These are phyloP conservation scores for Boletus rubroflammeus DNA, from an alignment of 768 basidiomycete species.

Conservation along the genomic window DNA sequence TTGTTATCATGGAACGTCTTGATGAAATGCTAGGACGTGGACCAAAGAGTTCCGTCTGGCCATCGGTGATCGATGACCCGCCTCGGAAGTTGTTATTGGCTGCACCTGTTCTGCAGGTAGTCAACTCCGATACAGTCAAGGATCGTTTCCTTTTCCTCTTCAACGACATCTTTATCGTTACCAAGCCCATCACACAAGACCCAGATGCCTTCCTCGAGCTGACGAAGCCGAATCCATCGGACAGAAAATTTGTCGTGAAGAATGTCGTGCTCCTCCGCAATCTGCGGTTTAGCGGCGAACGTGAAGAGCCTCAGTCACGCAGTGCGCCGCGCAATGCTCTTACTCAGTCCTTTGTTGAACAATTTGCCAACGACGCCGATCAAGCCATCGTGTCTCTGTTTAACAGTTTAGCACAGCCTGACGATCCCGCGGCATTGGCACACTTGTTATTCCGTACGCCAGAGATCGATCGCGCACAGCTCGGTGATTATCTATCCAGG, in stretches of 20 bases:
- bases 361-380: constrained; percentile 79
- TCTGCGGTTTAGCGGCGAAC: constrained; percentile 65
- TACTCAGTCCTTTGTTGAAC: constrained; percentile 69
- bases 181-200: constrained; percentile 80
- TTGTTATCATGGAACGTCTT: constrained; percentile 60
- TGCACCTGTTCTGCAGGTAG: constrained; percentile 88
- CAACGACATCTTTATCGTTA: constrained; percentile 88
- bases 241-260: constrained; percentile 85
- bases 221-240: constrained; percentile 52
- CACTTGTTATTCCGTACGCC: constrained; percentile 75
- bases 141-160: constrained; percentile 97
- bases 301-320: constrained; percentile 55
- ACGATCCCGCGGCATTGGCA: constrained; percentile 74
- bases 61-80: constrained; percentile 74
- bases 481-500: constrained; percentile 82
- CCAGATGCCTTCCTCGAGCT: constrained; percentile 59
- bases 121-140: constrained; percentile 90
- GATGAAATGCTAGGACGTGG: constrained; percentile 68
- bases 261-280: constrained; percentile 78
- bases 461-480: constrained; percentile 75
- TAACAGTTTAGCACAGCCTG: constrained; percentile 51
- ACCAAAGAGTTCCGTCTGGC: constrained; percentile 54
- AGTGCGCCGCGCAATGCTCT: constrained; percentile 53
- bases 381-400: constrained; percentile 71
- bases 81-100: constrained; percentile 83